Evolutionary conservation across 2,329 filamentous ascomycete genomes (phyloP).

Genomic region (Dactylellina drechsleri): DNA sequence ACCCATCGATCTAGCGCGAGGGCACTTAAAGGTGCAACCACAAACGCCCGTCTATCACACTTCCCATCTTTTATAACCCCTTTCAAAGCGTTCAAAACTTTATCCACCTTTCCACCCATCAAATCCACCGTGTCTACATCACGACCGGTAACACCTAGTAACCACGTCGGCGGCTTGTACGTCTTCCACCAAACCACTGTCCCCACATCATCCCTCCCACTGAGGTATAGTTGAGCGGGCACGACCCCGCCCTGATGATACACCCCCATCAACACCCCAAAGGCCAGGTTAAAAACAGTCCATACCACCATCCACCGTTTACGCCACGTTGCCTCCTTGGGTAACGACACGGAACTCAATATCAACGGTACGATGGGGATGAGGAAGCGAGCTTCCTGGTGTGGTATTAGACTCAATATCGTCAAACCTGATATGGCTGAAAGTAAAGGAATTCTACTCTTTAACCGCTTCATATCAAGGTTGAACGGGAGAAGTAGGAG

Average conservation of each 20-base stretch:
- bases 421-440: conserved; percentile 57
- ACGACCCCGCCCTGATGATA: conserved; percentile 68
- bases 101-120: conserved; percentile 64
- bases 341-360: conserved; percentile 64
- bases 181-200: conserved; percentile 69
- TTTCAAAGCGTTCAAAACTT: conserved; percentile 62
- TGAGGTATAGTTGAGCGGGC: conserved; percentile 65
- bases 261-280: conserved; percentile 66
- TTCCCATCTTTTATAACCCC: conserved; percentile 19
- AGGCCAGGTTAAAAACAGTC: conserved; percentile 65
- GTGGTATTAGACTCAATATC: conserved; percentile 58
- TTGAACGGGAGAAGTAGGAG: conserved; percentile 63
- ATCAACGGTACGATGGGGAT: conserved; percentile 67
- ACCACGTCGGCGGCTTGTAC: conserved; percentile 67
- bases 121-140: conserved; percentile 62
- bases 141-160: conserved; percentile 63
- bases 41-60: conserved; percentile 14
- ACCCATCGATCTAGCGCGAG: conserved; percentile 63
- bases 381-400: conserved; percentile 68
- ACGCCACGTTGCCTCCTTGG: conserved; percentile 58
- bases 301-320: conserved; percentile 63
- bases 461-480: conserved; percentile 17
- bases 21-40: conserved; percentile 64
- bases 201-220: conserved; percentile 59
- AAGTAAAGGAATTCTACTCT: conserved; percentile 50